Percentiles rank a stretch among this genome's conserved stretches.
phyloP scores from a whole-genome alignment of 139 green algal species.

The Pleodorina starrii region DNA sequence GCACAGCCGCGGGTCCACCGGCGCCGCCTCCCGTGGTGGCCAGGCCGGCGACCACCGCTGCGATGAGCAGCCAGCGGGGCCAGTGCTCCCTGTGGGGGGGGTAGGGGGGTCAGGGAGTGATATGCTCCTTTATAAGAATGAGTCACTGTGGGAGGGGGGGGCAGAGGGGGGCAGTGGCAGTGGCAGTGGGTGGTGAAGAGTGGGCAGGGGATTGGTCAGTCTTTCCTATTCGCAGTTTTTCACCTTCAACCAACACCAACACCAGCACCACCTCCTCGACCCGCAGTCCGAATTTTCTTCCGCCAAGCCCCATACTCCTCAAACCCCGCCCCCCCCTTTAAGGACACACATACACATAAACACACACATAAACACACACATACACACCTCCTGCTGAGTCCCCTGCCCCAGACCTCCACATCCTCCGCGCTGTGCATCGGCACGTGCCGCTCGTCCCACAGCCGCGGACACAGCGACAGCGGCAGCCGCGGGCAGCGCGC shows the following conservation, averaged over 20 bases:
- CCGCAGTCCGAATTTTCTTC: too few species aligned
- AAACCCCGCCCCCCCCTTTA: too few species aligned
- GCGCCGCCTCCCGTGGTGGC: neutral
- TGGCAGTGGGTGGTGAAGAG: too few species aligned
- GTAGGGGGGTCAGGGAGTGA: too few species aligned
- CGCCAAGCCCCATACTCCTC: too few species aligned
- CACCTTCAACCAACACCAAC: too few species aligned
- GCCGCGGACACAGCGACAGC: constrained; percentile 84
- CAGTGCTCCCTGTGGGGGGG: constrained; percentile 83
- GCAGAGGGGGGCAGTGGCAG: neutral
- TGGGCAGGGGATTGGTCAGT: too few species aligned
- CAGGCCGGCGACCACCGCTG: constrained; percentile 39
- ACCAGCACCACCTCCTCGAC: too few species aligned
- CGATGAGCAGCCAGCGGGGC: constrained; percentile 91
- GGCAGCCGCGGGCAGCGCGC: constrained; percentile 86
- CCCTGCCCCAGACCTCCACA: constrained; percentile 83
- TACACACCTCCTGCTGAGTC: constrained; percentile 60
- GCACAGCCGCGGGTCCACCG: neutral
- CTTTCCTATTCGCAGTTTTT: too few species aligned
- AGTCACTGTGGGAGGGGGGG: neutral
- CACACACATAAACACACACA: too few species aligned
- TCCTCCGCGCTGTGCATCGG: constrained; percentile 89
- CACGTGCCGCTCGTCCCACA: constrained; percentile 93
- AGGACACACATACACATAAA: too few species aligned
- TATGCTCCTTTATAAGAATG: too few species aligned